A percentile compares a stretch with the other conserved stretches of the same genome.
Conservation (phyloP, 2,329 filamentous ascomycete genomes). For the Pyrenochaeta sp. region DNA sequence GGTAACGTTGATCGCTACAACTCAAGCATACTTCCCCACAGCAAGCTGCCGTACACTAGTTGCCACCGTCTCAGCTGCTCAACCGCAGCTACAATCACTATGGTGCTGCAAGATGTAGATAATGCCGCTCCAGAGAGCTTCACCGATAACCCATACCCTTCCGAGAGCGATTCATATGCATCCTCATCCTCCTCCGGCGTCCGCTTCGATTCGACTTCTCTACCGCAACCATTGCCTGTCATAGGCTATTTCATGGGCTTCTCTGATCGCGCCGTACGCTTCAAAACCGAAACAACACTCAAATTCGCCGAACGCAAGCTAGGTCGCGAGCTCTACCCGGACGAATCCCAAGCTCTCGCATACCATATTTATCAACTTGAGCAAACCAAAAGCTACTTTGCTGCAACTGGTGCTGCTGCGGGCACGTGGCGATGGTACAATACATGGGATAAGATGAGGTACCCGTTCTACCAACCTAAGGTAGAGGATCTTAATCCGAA, state of each 20-base stretch:
- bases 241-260: slow-evolving; percentile 43
- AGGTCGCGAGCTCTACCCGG: slow-evolving; percentile 47
- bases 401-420: slow-evolving; percentile 41
- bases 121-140: slow-evolving; percentile 41
- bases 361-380: slow-evolving; percentile 51
- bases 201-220: slow-evolving; percentile 48
- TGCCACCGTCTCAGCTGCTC: slow-evolving; percentile 44
- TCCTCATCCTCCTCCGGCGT: slow-evolving; percentile 2
- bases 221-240: slow-evolving; percentile 50
- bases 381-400: slow-evolving; percentile 50
- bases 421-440: slow-evolving; percentile 47
- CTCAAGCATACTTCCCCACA: slow-evolving; percentile 8
- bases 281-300: slow-evolving; percentile 44
- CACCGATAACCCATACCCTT: slow-evolving; percentile 39
- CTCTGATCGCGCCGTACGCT: slow-evolving; percentile 31
- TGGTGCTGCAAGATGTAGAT: slow-evolving; percentile 54
- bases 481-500: slow-evolving; percentile 50
- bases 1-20: slow-evolving; percentile 21
- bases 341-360: slow-evolving; percentile 55
- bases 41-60: slow-evolving; percentile 34
- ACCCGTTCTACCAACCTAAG: slow-evolving; percentile 54
- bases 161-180: slow-evolving; percentile 50
- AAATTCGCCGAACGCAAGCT: slow-evolving; percentile 44
- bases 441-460: slow-evolving; percentile 46
- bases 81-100: slow-evolving; percentile 25